phyloP scores from a whole-genome alignment of 129 eudicot genomes.

The Ambrosia trifida region DNA sequence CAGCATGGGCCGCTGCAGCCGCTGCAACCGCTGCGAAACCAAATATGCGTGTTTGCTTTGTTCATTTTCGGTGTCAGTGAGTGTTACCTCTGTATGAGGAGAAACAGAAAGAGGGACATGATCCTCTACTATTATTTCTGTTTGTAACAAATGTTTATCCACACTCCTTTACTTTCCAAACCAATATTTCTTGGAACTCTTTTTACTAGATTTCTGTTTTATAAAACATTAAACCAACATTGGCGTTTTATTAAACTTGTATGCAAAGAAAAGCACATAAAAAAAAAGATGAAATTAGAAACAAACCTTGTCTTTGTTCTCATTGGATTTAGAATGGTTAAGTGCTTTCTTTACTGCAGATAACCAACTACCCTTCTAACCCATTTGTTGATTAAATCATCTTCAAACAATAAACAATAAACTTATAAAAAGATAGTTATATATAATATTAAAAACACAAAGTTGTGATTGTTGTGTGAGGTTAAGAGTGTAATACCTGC shows the following conservation, averaged over 20 bases:
- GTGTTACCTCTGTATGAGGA: no score
- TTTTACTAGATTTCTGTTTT: conserved; percentile 42
- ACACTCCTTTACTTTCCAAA: conserved; percentile 47
- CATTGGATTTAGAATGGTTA: conserved; percentile 59
- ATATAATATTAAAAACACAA: neutral
- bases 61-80: conserved; percentile 48
- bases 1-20: conserved; percentile 71
- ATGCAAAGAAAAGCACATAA: conserved; percentile 2
- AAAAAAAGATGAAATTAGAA: neutral
- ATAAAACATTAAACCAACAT: neutral
- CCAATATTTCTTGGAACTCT: conserved; percentile 53
- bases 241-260: no score
- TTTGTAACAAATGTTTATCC: conserved; percentile 32
- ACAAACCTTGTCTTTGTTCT: conserved; percentile 56
- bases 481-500: conserved; percentile 6
- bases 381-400: conserved; percentile 58
- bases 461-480: neutral
- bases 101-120: no score
- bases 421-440: conserved; percentile 14
- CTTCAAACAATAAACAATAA: conserved; percentile 37
- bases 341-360: conserved; percentile 69
- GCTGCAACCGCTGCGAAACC: conserved; percentile 79
- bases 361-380: conserved; percentile 65
- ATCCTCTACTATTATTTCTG: conserved; percentile 23
- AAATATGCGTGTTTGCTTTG: conserved; percentile 70